phyloP scores from a whole-genome alignment of 352 stramenopile genomes.

The Phytophthora foliorum region DNA sequence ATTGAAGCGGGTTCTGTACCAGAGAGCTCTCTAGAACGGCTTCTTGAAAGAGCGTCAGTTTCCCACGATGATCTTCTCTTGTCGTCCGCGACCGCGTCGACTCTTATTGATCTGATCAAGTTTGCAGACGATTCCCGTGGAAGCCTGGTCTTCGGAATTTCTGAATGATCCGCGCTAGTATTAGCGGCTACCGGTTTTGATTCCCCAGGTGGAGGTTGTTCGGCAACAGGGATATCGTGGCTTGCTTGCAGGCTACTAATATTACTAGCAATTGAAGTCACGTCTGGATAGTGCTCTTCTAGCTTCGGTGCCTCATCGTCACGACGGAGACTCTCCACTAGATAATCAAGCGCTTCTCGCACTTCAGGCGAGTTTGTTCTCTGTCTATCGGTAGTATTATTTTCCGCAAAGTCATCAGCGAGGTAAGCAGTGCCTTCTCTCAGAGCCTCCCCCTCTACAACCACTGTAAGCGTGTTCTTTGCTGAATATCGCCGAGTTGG shows the following conservation, averaged over 20 bases:
- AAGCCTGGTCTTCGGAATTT: neutral
- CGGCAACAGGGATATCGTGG: neutral
- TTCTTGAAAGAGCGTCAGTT: constrained; percentile 4
- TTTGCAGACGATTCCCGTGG: neutral
- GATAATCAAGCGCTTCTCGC: constrained; percentile 7
- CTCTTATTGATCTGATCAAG: constrained; percentile 11
- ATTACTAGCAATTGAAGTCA: neutral
- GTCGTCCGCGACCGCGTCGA: constrained; percentile 1
- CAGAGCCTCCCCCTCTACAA: constrained; percentile 22
- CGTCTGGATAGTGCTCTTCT: neutral
- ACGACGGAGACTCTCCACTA: constrained; percentile 11
- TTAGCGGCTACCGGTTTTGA: neutral
- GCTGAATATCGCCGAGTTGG: constrained; percentile 29
- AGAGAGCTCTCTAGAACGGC: constrained; percentile 7
- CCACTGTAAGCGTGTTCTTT: constrained; percentile 40
- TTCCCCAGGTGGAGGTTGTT: neutral
- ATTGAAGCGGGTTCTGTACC: neutral
- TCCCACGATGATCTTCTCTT: neutral
- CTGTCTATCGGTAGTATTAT: neutral
- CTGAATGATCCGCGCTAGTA: neutral
- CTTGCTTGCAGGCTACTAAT: neutral
- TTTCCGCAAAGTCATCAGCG: neutral
- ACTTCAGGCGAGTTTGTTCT: constrained; percentile 1
- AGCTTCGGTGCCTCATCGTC: neutral
- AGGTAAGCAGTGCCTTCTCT: constrained; percentile 2